These are phyloP conservation scores for Spathaspora hagerdaliae DNA, from an alignment of 805 yeast species.

Conservation along the genomic window DNA sequence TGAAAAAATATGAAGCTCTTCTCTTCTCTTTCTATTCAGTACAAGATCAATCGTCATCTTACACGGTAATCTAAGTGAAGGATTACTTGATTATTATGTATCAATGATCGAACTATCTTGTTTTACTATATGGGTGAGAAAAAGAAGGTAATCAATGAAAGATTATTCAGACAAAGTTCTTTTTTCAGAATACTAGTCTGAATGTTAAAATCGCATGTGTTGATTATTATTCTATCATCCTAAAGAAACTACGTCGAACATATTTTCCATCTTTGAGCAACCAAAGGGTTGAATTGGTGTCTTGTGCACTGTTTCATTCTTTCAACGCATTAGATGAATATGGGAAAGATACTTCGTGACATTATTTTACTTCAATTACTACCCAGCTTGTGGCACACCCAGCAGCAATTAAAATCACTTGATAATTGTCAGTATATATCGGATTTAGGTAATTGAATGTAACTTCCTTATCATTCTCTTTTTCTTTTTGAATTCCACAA, in stretches of 20 bases:
- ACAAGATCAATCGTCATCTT: no score
- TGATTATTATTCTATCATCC: conserved; percentile 58
- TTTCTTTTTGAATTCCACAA: conserved; percentile 50
- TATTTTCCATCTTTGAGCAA: conserved; percentile 72
- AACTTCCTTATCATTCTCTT: conserved; percentile 18
- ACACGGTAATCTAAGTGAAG: neutral
- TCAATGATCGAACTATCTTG: neutral
- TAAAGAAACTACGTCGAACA: conserved; percentile 64
- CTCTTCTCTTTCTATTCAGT: no score
- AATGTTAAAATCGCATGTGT: conserved; percentile 1
- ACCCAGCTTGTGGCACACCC: conserved; percentile 76
- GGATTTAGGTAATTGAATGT: conserved; percentile 35
- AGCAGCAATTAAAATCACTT: conserved; percentile 38
- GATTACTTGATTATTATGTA: neutral
- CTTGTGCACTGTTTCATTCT: conserved; percentile 1
- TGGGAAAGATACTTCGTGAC: conserved; percentile 77
- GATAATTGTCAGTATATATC: conserved; percentile 18
- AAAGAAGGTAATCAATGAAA: conserved; percentile 8
- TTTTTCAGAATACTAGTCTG: conserved; percentile 1
- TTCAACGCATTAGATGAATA: conserved; percentile 55
- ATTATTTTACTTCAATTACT: conserved; percentile 31
- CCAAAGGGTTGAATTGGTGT: neutral
- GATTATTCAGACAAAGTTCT: conserved; percentile 4
- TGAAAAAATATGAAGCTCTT: no score
- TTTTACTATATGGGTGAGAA: conserved; percentile 8